Conservation (phyloP, 179 eudicot species). For the Monotropa hypopitys region DNA sequence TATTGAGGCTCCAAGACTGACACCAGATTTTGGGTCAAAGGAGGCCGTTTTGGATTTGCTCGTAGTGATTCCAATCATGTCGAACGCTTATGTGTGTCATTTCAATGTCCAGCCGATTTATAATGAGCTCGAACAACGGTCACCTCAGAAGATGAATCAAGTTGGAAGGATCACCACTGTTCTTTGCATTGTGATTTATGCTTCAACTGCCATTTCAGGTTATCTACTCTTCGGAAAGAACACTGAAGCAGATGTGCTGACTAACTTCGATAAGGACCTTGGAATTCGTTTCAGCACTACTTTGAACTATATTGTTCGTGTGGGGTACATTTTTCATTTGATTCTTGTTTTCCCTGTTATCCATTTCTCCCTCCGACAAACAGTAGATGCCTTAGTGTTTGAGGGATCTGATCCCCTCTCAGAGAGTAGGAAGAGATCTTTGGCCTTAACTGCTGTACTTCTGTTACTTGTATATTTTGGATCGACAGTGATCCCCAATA, state of each 20-base stretch:
- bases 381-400: constrained; percentile 61
- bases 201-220: constrained; percentile 71
- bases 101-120: constrained; percentile 87
- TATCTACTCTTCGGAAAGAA: constrained; percentile 67
- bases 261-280: constrained; percentile 74
- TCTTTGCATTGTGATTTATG: constrained; percentile 59
- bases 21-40: constrained; percentile 70
- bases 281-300: constrained; percentile 68
- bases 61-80: constrained; percentile 89
- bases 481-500: constrained; percentile 78
- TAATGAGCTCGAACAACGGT: constrained; percentile 66
- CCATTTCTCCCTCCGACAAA: constrained; percentile 77
- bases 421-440: constrained; percentile 63
- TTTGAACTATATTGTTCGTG: constrained; percentile 59
- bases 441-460: constrained; percentile 41
- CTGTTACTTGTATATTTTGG: constrained; percentile 53
- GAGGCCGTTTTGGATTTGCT: constrained; percentile 65
- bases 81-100: constrained; percentile 87
- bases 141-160: constrained; percentile 68
- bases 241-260: constrained; percentile 74
- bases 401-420: constrained; percentile 45
- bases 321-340: constrained; percentile 77
- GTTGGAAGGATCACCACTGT: constrained; percentile 67
- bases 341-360: constrained; percentile 86
- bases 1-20: constrained; percentile 60